Conservation (phyloP, 2,329 filamentous ascomycete species). For the Trichoderma oligosporum region DNA sequence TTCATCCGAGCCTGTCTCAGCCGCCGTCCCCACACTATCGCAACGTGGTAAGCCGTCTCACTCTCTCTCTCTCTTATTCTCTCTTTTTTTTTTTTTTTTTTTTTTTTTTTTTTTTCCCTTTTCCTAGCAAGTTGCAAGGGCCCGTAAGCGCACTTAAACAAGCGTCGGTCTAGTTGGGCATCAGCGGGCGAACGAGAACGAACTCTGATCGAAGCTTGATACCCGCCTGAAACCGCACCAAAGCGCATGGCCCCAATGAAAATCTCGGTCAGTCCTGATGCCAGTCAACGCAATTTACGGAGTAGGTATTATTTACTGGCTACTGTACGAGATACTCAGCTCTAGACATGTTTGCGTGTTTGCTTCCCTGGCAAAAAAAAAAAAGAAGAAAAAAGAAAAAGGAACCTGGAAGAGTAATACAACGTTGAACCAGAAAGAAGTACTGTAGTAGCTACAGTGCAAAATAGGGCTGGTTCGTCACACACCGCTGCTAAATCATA, state of each 20-base stretch:
- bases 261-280: background rate
- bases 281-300: background rate
- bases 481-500: constrained; percentile 8
- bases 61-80: no score
- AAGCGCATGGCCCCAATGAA: background rate
- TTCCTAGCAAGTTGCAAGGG: no score
- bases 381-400: no score
- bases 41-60: background rate
- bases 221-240: constrained; percentile 4
- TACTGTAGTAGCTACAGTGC: background rate
- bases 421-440: background rate
- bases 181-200: background rate
- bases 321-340: background rate
- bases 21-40: background rate
- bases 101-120: no score
- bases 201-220: background rate
- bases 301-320: no score
- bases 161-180: background rate
- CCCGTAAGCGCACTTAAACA: constrained; percentile 4
- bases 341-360: background rate
- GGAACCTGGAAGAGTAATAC: no score
- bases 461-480: background rate
- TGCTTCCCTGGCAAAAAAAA: background rate
- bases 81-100: no score
- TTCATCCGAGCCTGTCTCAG: no score